Evolutionary conservation across 805 yeast species (phyloP).

Genomic region (Metschnikowia similis): DNA sequence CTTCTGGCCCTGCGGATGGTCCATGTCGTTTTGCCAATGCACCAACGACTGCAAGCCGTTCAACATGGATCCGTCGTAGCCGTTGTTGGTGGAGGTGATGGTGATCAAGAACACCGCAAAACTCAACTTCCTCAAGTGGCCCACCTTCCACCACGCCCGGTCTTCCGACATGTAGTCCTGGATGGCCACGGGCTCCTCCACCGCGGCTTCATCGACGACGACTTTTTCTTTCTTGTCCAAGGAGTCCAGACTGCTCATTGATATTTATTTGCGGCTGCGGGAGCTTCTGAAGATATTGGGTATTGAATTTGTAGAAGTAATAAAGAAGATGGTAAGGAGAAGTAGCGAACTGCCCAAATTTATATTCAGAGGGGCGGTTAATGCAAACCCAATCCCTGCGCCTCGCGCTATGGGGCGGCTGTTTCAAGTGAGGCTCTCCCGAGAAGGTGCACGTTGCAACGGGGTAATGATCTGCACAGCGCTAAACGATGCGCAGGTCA

Average conservation of each 20-base stretch:
- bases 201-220: background rate
- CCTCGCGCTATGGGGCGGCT: too few species aligned
- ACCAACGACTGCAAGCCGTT: conserved; percentile 47
- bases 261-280: too few species aligned
- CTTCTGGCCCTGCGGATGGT: conserved; percentile 19
- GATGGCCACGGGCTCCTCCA: conserved; percentile 3
- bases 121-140: conserved; percentile 37
- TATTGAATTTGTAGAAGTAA: too few species aligned
- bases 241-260: conserved; percentile 2
- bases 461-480: too few species aligned
- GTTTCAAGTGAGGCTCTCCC: too few species aligned
- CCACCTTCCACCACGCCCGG: conserved; percentile 29
- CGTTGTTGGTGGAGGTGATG: conserved; percentile 42
- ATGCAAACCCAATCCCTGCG: too few species aligned
- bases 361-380: too few species aligned
- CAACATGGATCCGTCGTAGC: conserved; percentile 32
- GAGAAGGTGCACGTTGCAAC: too few species aligned
- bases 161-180: conserved; percentile 13
- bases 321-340: too few species aligned
- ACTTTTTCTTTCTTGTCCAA: background rate
- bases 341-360: too few species aligned
- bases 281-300: too few species aligned
- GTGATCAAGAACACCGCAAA: conserved; percentile 37
- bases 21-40: conserved; percentile 38
- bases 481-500: too few species aligned